phyloP scores from a whole-genome alignment of 2,329 filamentous ascomycete species.

The Penicillium sp. region DNA sequence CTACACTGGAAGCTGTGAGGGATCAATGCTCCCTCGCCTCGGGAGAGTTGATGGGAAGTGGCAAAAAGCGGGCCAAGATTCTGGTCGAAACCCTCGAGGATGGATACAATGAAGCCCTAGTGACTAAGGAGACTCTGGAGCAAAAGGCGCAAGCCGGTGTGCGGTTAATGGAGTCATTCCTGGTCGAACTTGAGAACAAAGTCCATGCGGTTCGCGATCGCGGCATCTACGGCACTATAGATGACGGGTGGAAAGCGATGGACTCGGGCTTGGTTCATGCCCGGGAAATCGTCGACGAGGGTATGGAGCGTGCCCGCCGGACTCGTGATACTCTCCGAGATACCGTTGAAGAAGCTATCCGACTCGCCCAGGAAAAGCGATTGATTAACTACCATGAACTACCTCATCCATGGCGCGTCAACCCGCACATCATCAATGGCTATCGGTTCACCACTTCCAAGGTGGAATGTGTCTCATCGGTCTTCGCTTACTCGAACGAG shows the following conservation, averaged over 20 bases:
- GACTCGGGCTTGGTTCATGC: slow-evolving; percentile 76
- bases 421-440: slow-evolving; percentile 85
- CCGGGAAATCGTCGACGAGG: slow-evolving; percentile 74
- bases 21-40: slow-evolving; percentile 86
- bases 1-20: slow-evolving; percentile 81
- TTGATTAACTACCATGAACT: slow-evolving; percentile 87
- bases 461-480: slow-evolving; percentile 79
- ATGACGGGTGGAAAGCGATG: slow-evolving; percentile 74
- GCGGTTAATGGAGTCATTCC: slow-evolving; percentile 78
- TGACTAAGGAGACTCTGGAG: slow-evolving; percentile 79
- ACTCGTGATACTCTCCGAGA: slow-evolving; percentile 81
- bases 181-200: slow-evolving; percentile 79
- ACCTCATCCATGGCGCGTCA: slow-evolving; percentile 88
- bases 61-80: slow-evolving; percentile 77
- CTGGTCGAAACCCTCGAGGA: slow-evolving; percentile 90
- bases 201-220: slow-evolving; percentile 77
- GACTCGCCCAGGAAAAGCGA: slow-evolving; percentile 72
- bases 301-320: slow-evolving; percentile 76
- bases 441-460: slow-evolving; percentile 95
- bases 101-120: slow-evolving; percentile 81
- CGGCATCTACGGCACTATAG: slow-evolving; percentile 75
- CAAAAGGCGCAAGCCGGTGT: slow-evolving; percentile 90
- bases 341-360: slow-evolving; percentile 76
- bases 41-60: slow-evolving; percentile 83
- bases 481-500: slow-evolving; percentile 86